Conservation (phyloP, 768 basidiomycete genomes). For the Leccinum longicurvipes region DNA sequence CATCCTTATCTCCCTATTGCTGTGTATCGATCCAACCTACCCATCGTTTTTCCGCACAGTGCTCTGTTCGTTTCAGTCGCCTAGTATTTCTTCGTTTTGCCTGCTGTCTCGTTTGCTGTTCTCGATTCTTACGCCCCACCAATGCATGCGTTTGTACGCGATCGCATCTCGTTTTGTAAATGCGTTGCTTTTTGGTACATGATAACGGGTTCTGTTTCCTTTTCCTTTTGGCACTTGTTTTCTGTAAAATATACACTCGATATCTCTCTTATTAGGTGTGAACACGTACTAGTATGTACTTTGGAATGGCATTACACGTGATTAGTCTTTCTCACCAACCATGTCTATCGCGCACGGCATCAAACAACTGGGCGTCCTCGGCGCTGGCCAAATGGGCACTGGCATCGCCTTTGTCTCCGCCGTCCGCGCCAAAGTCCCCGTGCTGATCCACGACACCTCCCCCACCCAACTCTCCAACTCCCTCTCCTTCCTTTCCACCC, state of each 20-base stretch:
- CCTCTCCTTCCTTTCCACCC: slow-evolving; percentile 69
- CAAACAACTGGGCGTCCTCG: slow-evolving; percentile 71
- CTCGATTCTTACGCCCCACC: slow-evolving; percentile 1
- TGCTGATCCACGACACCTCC: slow-evolving; percentile 82
- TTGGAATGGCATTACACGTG: slow-evolving; percentile 9
- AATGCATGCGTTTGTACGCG: neutral
- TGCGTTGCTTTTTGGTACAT: slow-evolving; percentile 16
- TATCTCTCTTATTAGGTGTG: no score
- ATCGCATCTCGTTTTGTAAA: slow-evolving; percentile 19
- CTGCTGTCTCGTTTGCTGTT: slow-evolving; percentile 19
- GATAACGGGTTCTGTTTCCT: neutral
- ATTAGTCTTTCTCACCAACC: slow-evolving; percentile 10
- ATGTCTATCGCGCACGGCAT: slow-evolving; percentile 65
- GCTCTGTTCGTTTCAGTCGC: slow-evolving; percentile 16
- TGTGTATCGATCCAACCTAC: slow-evolving; percentile 24
- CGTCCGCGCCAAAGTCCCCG: slow-evolving; percentile 80
- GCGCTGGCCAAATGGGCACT: slow-evolving; percentile 87
- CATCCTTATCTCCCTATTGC: slow-evolving; percentile 26
- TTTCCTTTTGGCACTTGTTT: slow-evolving; percentile 18
- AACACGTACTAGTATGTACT: slow-evolving; percentile 1
- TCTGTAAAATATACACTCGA: slow-evolving; percentile 8
- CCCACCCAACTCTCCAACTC: slow-evolving; percentile 70
- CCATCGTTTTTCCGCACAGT: slow-evolving; percentile 13
- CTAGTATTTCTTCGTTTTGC: slow-evolving; percentile 16
- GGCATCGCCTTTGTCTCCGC: slow-evolving; percentile 90